Percentiles rank a stretch among this genome's conserved stretches.
phyloP scores from a whole-genome alignment of 495 filamentous ascomycete species.

The Daldinia caldariorum region DNA sequence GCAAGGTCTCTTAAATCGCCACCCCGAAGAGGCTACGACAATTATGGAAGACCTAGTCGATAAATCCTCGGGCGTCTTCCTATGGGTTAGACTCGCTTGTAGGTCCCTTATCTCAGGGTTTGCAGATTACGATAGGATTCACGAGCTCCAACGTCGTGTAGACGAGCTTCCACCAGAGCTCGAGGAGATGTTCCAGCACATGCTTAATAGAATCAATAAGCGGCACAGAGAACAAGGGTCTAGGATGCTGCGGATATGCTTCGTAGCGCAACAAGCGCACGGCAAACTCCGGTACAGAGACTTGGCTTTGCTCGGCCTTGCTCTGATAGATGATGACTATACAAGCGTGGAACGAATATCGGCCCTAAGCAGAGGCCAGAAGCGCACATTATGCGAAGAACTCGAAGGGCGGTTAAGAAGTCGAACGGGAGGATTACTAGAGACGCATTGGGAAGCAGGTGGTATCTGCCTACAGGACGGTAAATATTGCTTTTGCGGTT shows the following conservation, averaged over 20 bases:
- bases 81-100: conserved; percentile 50
- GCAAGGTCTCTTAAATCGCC: background rate
- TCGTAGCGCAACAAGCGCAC: conserved; percentile 10
- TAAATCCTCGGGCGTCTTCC: conserved; percentile 52
- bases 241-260: conserved; percentile 13
- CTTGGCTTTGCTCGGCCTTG: background rate
- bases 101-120: conserved; percentile 38
- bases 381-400: conserved; percentile 13
- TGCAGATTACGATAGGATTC: conserved; percentile 21
- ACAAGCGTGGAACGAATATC: background rate
- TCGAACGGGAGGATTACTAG: conserved; percentile 34
- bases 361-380: background rate
- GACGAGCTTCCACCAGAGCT: conserved; percentile 45
- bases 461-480: background rate
- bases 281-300: background rate
- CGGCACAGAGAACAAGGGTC: conserved; percentile 21
- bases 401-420: conserved; percentile 39
- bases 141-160: conserved; percentile 35
- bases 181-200: conserved; percentile 44
- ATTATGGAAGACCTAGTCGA: conserved; percentile 43
- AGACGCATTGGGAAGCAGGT: conserved; percentile 3
- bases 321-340: background rate
- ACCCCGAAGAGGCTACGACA: background rate
- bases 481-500: background rate
- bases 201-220: conserved; percentile 26